A percentile compares a stretch with the other conserved stretches of the same genome.
Evolutionary conservation across 768 basidiomycete genomes (phyloP).

Genomic region (Fomitopsis serialis): DNA sequence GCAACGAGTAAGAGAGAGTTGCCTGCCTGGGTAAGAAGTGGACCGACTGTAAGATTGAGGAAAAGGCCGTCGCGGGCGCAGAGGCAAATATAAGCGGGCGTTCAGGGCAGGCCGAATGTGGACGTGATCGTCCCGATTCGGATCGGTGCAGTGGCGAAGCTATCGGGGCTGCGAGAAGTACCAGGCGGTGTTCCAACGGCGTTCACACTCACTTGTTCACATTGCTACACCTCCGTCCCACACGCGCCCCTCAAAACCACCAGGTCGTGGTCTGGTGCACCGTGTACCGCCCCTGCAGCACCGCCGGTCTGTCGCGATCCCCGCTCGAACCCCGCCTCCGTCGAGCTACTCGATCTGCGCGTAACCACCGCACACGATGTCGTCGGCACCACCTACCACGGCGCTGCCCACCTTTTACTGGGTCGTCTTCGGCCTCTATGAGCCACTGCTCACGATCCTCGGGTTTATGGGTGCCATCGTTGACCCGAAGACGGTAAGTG

Average conservation of each 20-base stretch:
- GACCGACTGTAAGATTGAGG: conserved; percentile 51
- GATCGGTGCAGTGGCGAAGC: background rate
- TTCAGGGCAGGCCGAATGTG: conserved; percentile 22
- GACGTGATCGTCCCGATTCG: background rate
- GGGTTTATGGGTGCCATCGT: conserved; percentile 64
- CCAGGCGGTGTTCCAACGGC: too few species aligned
- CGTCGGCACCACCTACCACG: conserved; percentile 32
- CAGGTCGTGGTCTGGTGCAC: background rate
- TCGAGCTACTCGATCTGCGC: background rate
- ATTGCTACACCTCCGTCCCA: background rate
- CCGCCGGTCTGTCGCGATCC: background rate
- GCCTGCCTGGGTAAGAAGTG: conserved; percentile 66
- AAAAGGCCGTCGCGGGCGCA: conserved; percentile 6
- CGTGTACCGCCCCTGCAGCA: background rate
- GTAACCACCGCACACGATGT: background rate
- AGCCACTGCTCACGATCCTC: conserved; percentile 58
- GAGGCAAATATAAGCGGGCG: conserved; percentile 7
- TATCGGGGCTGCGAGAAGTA: background rate
- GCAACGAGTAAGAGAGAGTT: conserved; percentile 36
- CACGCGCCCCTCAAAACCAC: background rate
- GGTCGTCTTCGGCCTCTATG: conserved; percentile 67
- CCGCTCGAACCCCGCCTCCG: background rate
- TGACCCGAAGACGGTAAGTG: conserved; percentile 58
- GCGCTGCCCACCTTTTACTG: conserved; percentile 73
- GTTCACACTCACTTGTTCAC: background rate